phyloP scores from a whole-genome alignment of 805 yeast genomes.

The Yueomyces sp. region DNA sequence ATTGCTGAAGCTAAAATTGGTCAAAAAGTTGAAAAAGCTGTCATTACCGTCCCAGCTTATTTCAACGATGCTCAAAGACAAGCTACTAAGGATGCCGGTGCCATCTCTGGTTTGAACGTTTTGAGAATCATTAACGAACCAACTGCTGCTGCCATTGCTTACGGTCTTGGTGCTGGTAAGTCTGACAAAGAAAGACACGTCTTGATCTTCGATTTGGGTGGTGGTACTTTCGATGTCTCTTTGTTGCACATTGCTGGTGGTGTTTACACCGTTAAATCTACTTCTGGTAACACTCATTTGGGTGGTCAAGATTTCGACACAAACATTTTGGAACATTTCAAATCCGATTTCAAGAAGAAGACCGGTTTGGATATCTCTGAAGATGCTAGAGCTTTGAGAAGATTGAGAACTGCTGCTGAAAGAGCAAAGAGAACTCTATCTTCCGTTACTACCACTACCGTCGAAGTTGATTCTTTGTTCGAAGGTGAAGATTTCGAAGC shows the following conservation, averaged over 20 bases:
- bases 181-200: constrained; percentile 76
- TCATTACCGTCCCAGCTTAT: constrained; percentile 69
- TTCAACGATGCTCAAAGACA: constrained; percentile 73
- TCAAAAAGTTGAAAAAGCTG: constrained; percentile 59
- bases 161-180: constrained; percentile 90
- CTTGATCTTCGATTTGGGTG: constrained; percentile 91
- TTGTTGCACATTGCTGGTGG: constrained; percentile 88
- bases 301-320: constrained; percentile 99
- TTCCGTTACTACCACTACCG: constrained; percentile 87
- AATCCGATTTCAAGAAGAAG: constrained; percentile 90
- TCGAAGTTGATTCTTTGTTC: constrained; percentile 88
- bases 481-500: constrained; percentile 93
- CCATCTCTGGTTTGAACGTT: constrained; percentile 68
- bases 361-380: constrained; percentile 77
- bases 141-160: constrained; percentile 97
- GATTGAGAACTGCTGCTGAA: constrained; percentile 98
- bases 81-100: constrained; percentile 75
- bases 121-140: constrained; percentile 70
- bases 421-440: constrained; percentile 98
- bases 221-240: constrained; percentile 98
- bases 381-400: constrained; percentile 92
- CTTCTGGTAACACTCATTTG: constrained; percentile 98
- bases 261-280: constrained; percentile 92
- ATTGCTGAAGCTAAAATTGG: constrained; percentile 70
- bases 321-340: constrained; percentile 86